Base-by-base conservation (phyloP, 306 rosid species). In the Trifolium repens region DNA sequence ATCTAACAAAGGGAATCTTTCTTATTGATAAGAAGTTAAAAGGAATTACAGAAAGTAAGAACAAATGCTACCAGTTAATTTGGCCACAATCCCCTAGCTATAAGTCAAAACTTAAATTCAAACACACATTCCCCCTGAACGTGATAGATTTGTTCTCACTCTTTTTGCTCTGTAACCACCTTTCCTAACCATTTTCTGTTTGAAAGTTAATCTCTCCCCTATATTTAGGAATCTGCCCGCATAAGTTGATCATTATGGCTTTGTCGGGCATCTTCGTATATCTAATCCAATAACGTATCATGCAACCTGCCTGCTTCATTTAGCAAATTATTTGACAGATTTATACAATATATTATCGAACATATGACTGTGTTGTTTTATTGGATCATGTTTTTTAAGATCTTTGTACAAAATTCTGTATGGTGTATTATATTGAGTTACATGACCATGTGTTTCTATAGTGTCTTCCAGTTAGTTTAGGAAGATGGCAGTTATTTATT, bases 381-480 rank as follows among this genome's bases (percentile, higher is more conserved):
- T 79, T 74, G 67, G 60, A 75, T 40, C 39, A 47, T 62, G 13
- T 53, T 19, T 32, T 42, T 10, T 43, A 47, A 52, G n/a, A 42
- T 57, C 46, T 59, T 34, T 63, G 47, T 35, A 8, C 37, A 19
- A 53, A 76, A 65, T 76, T 58, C 24, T 44, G 12, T 44, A 57
- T 81, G 71, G n/a, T 24, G 9, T 54, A 65, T 70, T 44, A 42
- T 62, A 53, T 80, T 75, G 50, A 37, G 58, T 76, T 64, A 34
- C 69, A 50, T 66, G 60, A 50, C 24, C 52, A 57, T 69, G 55
- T 75, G 67, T 74, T 53, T 60, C 44, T 62, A 11, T 57, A 26
- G 34, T 58, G 50, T 66, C 54, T 67, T 58, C 58, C 44, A 59
- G 17, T 67, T 64, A 30, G 82, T 79, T 79, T 76, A 57, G 64